These are phyloP conservation scores for Aspergillus phoenicis DNA, from an alignment of 2,329 filamentous ascomycete species.

Conservation along the genomic window DNA sequence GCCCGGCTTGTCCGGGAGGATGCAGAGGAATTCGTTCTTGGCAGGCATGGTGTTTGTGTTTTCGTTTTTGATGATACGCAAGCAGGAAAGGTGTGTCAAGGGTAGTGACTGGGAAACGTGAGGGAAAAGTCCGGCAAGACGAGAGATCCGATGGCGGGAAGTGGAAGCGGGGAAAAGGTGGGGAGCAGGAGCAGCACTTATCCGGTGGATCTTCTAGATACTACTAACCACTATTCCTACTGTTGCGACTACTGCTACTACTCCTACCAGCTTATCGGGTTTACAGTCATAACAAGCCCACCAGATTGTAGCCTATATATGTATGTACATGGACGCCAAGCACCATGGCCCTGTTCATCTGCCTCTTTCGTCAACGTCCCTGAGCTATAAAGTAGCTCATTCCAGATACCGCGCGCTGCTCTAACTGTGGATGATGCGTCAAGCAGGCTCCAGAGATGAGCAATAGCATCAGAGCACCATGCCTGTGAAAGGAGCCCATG, in stretches of 20 bases:
- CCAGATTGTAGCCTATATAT: constrained; percentile 22
- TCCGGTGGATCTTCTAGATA: neutral
- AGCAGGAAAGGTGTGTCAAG: neutral
- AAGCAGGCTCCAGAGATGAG: neutral
- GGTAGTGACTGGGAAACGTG: neutral
- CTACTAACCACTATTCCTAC: neutral
- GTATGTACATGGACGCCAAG: constrained; percentile 22
- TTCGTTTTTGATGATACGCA: neutral
- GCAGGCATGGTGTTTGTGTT: constrained; percentile 16
- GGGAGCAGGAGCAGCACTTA: constrained; percentile 1
- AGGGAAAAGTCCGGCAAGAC: neutral
- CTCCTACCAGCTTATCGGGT: neutral
- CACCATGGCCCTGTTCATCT: constrained; percentile 6
- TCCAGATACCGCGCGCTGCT: neutral
- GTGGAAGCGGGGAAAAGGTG: constrained; percentile 7
- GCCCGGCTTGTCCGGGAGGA: constrained; percentile 68
- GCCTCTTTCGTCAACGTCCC: neutral
- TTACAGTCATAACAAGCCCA: constrained; percentile 12
- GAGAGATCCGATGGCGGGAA: neutral
- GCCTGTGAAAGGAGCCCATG: neutral
- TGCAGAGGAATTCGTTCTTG: constrained; percentile 68
- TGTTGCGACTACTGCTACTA: neutral
- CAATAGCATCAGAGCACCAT: constrained; percentile 3
- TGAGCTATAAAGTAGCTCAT: neutral
- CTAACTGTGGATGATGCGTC: constrained; percentile 1